Conservation (phyloP, 768 basidiomycete species). For the Serendipita vermifera region DNA sequence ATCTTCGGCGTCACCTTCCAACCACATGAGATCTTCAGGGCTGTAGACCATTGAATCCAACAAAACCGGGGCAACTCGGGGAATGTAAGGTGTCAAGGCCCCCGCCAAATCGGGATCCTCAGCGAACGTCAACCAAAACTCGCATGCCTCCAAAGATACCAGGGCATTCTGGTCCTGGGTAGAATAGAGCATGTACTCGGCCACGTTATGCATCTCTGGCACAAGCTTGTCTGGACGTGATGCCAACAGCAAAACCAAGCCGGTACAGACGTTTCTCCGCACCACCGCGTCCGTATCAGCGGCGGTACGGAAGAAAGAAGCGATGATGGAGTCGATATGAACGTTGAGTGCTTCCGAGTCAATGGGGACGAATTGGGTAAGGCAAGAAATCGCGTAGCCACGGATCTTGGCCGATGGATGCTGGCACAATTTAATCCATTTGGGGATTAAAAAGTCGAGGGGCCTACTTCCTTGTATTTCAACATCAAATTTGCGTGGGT, state of each 20-base stretch:
- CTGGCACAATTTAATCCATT: slow-evolving; percentile 79
- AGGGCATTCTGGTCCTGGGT: slow-evolving; percentile 96
- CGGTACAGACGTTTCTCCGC: slow-evolving; percentile 90
- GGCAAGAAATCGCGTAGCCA: slow-evolving; percentile 81
- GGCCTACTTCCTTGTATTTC: slow-evolving; percentile 88
- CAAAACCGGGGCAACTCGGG: slow-evolving; percentile 88
- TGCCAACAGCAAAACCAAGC: slow-evolving; percentile 83
- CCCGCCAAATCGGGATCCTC: slow-evolving; percentile 82
- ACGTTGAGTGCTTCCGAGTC: slow-evolving; percentile 74
- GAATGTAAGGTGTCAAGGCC: slow-evolving; percentile 73
- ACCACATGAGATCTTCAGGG: slow-evolving; percentile 88
- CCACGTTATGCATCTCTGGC: slow-evolving; percentile 89
- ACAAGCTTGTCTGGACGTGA: slow-evolving; percentile 91
- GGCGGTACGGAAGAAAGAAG: slow-evolving; percentile 86
- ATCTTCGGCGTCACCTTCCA: slow-evolving; percentile 84
- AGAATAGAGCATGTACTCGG: slow-evolving; percentile 97
- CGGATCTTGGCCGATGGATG: slow-evolving; percentile 83
- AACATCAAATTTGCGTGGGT: slow-evolving; percentile 87
- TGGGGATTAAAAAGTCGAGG: slow-evolving; percentile 92
- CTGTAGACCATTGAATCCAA: slow-evolving; percentile 96
- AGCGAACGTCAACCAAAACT: slow-evolving; percentile 99
- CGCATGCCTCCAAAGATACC: slow-evolving; percentile 94
- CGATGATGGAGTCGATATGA: slow-evolving; percentile 89
- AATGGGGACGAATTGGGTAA: slow-evolving; percentile 86
- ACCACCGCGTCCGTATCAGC: slow-evolving; percentile 90